Conservation (phyloP, 164 flowering plant species). For the Vitis labrusca region DNA sequence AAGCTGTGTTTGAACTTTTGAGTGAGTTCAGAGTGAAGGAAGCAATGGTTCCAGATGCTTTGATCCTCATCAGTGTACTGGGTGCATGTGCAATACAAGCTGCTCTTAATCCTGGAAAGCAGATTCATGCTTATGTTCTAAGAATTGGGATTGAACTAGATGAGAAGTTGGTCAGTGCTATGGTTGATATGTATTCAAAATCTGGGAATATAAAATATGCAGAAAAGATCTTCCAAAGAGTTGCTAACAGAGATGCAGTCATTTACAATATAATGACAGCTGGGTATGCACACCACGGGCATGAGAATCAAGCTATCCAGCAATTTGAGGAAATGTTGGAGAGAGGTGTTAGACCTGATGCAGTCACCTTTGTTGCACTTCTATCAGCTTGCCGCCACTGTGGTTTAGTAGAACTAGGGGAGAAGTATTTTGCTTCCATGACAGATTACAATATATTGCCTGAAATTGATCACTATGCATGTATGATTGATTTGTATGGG, state of each 20-base stretch:
- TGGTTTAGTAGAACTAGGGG: conserved; percentile 65
- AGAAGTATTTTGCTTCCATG: conserved; percentile 65
- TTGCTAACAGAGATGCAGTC: conserved; percentile 37
- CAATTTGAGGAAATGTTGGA: conserved; percentile 57
- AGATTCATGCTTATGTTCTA: conserved; percentile 60
- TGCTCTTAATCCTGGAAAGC: conserved; percentile 59
- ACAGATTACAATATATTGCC: conserved; percentile 50
- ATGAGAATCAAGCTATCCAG: conserved; percentile 45
- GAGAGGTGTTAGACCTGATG: conserved; percentile 52
- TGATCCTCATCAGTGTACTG: conserved; percentile 50
- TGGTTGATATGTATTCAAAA: conserved; percentile 85
- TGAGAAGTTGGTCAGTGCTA: conserved; percentile 48
- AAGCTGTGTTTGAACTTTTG: conserved; percentile 54
- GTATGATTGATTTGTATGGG: conserved; percentile 86
- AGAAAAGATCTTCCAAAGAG: conserved; percentile 42
- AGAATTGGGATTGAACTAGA: conserved; percentile 51
- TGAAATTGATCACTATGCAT: conserved; percentile 75
- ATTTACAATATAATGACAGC: conserved; percentile 75
- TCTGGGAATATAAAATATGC: conserved; percentile 68
- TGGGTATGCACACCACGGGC: conserved; percentile 74
- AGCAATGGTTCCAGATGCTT: conserved; percentile 34
- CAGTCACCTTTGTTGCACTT: conserved; percentile 66
- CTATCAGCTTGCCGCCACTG: conserved; percentile 82
- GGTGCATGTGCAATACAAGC: conserved; percentile 69
- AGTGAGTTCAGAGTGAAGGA: conserved; percentile 37